Evolutionary conservation across 768 basidiomycete genomes (phyloP).

Genomic region (Phaeotremella skinneri): DNA sequence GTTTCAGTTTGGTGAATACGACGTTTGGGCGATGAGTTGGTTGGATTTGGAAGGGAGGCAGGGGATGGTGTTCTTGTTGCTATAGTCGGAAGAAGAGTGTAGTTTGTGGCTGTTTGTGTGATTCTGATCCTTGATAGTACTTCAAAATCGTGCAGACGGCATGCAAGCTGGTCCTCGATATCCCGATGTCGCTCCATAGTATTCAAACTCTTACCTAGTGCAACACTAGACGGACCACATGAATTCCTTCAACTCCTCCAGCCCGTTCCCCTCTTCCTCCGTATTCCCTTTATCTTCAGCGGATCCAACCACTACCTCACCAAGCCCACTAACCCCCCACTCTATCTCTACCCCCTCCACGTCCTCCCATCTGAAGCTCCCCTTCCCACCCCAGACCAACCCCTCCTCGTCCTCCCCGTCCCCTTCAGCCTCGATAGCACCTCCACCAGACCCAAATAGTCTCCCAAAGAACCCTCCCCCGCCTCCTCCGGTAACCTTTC

Average conservation of each 20-base stretch:
- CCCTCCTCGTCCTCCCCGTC: slow-evolving; percentile 30
- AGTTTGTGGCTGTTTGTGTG: too few relatives aligned
- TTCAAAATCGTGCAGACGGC: too few relatives aligned
- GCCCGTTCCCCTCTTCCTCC: slow-evolving; percentile 34
- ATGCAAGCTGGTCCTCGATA: too few relatives aligned
- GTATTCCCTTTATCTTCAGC: slow-evolving; percentile 7
- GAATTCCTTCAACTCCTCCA: slow-evolving; percentile 37
- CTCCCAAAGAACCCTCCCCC: slow-evolving; percentile 23
- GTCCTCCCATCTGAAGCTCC: slow-evolving; percentile 45
- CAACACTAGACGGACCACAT: slow-evolving; percentile 21
- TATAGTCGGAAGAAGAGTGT: too few relatives aligned
- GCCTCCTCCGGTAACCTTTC: slow-evolving; percentile 21
- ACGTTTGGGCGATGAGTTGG: too few relatives aligned
- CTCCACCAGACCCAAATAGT: slow-evolving; percentile 26
- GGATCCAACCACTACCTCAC: slow-evolving; percentile 7
- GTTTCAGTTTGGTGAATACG: neutral
- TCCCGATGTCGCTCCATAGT: too few relatives aligned
- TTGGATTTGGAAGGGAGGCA: too few relatives aligned
- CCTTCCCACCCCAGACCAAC: slow-evolving; percentile 48
- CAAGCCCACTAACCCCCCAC: slow-evolving; percentile 39
- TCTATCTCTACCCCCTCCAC: slow-evolving; percentile 46
- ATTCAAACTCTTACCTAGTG: too few relatives aligned
- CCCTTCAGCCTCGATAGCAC: slow-evolving; percentile 4
- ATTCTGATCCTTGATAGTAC: too few relatives aligned
- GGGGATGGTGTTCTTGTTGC: too few relatives aligned